phyloP scores from a whole-genome alignment of 331 rosid genomes.

The Telfairia occidentalis region DNA sequence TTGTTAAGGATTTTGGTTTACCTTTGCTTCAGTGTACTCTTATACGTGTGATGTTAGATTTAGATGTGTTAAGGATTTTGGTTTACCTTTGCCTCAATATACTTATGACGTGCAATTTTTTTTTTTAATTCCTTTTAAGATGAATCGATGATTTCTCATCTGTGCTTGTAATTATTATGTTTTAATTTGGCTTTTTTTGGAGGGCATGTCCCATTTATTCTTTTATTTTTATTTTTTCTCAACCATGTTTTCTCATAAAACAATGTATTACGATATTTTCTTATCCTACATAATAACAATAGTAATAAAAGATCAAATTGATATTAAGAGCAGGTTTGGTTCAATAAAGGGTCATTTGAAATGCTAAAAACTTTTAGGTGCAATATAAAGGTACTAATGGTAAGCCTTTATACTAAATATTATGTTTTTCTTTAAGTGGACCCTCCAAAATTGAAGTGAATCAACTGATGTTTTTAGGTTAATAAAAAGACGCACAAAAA shows the following conservation, averaged over 20 bases:
- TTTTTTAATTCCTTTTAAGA: background rate
- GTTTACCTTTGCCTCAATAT: background rate
- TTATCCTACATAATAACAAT: background rate
- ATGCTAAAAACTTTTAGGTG: no score
- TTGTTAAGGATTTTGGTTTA: slow-evolving; percentile 5
- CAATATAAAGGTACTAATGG: background rate
- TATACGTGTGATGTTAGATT: background rate
- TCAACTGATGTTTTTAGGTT: background rate
- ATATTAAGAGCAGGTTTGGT: no score
- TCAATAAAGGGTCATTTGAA: no score
- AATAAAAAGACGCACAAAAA: background rate
- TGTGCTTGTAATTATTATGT: background rate
- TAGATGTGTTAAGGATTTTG: background rate
- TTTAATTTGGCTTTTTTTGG: no score
- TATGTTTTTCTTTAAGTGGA: background rate
- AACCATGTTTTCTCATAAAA: no score
- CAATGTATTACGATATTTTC: background rate
- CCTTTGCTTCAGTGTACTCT: background rate
- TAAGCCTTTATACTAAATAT: background rate
- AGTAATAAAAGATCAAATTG: background rate
- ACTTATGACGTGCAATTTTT: background rate
- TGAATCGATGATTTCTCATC: background rate
- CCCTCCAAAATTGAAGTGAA: background rate
- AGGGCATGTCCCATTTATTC: no score
- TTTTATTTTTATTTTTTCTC: no score